These are phyloP conservation scores for Nematodospora anomalae DNA, from an alignment of 1,139 yeast species.

Conservation along the genomic window DNA sequence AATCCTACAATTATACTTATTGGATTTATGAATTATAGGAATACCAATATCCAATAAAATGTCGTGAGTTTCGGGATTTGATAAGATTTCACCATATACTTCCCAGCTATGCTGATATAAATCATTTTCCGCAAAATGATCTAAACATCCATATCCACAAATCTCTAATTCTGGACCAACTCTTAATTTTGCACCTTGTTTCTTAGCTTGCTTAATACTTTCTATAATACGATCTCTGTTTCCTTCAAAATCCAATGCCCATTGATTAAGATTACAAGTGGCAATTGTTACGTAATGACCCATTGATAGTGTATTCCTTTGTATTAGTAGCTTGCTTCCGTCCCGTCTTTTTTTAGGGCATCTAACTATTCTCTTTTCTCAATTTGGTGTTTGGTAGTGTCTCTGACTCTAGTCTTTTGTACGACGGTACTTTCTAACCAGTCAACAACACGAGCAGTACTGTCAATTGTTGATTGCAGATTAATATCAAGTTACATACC, in stretches of 20 bases:
- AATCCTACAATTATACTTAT: conserved; percentile 88
- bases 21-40: conserved; percentile 86
- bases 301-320: conserved; percentile 34
- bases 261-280: conserved; percentile 83
- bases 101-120: conserved; percentile 92
- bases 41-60: conserved; percentile 89
- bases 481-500: too few relatives aligned
- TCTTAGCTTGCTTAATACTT: conserved; percentile 76
- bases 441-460: too few relatives aligned
- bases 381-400: too few relatives aligned
- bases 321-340: not conserved
- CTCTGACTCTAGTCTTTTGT: too few relatives aligned
- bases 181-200: conserved; percentile 72
- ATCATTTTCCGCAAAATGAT: conserved; percentile 91
- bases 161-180: conserved; percentile 97
- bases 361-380: too few relatives aligned
- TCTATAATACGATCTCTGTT: conserved; percentile 86
- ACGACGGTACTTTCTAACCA: too few relatives aligned
- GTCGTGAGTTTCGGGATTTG: conserved; percentile 64
- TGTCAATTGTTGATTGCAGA: too few relatives aligned
- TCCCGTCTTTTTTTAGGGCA: too few relatives aligned
- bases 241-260: conserved; percentile 99
- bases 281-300: conserved; percentile 60
- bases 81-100: conserved; percentile 75
- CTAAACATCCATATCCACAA: conserved; percentile 94